phyloP scores from a whole-genome alignment of 345 rosid genomes.

The Eucalyptus viminalis region DNA sequence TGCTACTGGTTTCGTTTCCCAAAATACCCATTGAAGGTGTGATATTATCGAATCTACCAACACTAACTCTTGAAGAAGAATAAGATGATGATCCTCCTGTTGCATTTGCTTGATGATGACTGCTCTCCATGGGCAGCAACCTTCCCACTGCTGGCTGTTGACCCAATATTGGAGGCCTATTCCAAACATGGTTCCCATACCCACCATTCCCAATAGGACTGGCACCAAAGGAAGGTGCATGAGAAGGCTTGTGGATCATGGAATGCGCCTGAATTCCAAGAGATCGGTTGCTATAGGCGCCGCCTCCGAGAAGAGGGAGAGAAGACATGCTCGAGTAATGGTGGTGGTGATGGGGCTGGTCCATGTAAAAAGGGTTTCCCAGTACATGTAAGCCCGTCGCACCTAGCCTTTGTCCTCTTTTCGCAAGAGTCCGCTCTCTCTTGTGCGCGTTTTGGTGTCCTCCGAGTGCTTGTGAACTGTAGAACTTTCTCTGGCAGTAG shows the following conservation, averaged over 20 bases:
- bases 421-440: slow-evolving; percentile 35
- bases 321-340: slow-evolving; percentile 26
- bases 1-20: neutral
- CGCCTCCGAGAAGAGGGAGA: slow-evolving; percentile 23
- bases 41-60: slow-evolving; percentile 25
- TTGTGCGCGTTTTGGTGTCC: slow-evolving; percentile 27
- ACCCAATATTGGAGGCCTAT: neutral
- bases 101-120: neutral
- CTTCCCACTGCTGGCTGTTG: slow-evolving; percentile 1
- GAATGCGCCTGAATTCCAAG: slow-evolving; percentile 25
- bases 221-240: neutral
- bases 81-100: neutral
- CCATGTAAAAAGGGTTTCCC: slow-evolving; percentile 29
- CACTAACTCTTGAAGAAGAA: slow-evolving; percentile 1
- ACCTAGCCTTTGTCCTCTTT: slow-evolving; percentile 8
- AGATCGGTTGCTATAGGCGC: slow-evolving; percentile 4
- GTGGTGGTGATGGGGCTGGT: neutral
- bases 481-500: slow-evolving; percentile 22
- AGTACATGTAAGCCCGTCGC: slow-evolving; percentile 4
- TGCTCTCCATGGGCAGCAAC: slow-evolving; percentile 1
- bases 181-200: neutral
- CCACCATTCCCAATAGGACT: neutral
- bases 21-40: neutral
- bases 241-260: slow-evolving; percentile 7
- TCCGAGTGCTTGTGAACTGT: slow-evolving; percentile 22